Conservation (phyloP, 108 stramenopile species). For the Schizochytrium sp. region DNA sequence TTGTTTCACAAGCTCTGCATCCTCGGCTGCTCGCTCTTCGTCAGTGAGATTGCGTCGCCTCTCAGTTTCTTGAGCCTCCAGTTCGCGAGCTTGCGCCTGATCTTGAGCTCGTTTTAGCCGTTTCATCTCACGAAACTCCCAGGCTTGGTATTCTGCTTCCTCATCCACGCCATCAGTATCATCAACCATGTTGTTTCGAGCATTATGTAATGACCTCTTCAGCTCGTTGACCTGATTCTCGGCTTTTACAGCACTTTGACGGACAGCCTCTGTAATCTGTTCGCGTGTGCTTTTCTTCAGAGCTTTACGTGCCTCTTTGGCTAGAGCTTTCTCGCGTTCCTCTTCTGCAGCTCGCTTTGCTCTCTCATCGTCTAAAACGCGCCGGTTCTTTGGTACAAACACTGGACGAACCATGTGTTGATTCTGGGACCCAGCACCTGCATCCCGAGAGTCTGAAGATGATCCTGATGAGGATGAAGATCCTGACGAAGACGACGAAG, state of each 20-base stretch:
- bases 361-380: not conserved
- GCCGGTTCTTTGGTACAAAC: constrained; percentile 9
- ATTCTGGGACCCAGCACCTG: not conserved
- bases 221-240: not conserved
- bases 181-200: constrained; percentile 9
- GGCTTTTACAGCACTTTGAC: not conserved
- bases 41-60: constrained; percentile 15
- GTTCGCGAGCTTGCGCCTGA: not conserved
- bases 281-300: not conserved
- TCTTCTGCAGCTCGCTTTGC: constrained; percentile 54
- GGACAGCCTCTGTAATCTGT: not conserved
- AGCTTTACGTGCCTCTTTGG: not conserved
- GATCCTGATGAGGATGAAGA: constrained; percentile 44
- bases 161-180: constrained; percentile 42
- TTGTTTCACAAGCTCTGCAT: not conserved
- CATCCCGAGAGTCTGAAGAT: not conserved
- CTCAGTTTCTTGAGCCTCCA: not conserved
- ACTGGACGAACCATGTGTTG: not conserved
- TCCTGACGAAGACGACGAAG: constrained; percentile 15
- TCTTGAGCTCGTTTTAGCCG: not conserved
- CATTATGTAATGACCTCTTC: constrained; percentile 7
- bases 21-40: constrained; percentile 19
- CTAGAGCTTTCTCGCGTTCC: not conserved
- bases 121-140: constrained; percentile 49
- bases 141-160: constrained; percentile 11